phyloP scores from a whole-genome alignment of 257 asterid species.

The Perilla frutescens region DNA sequence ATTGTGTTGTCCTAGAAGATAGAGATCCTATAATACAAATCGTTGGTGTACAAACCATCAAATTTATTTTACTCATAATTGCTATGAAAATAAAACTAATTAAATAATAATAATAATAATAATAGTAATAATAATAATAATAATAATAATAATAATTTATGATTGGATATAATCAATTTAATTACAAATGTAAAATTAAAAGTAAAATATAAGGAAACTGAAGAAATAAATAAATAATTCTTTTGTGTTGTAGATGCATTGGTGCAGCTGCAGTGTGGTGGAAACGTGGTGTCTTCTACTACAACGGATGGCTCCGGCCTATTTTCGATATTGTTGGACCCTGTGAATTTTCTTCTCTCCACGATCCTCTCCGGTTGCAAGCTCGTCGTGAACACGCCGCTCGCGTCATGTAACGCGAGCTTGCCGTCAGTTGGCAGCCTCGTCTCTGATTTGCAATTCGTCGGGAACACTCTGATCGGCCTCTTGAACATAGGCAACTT shows the following conservation, averaged over 20 bases:
- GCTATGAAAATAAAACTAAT: too few relatives aligned
- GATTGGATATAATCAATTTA: too few relatives aligned
- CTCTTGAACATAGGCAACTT: slow-evolving; percentile 39
- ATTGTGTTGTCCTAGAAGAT: too few relatives aligned
- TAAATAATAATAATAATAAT: too few relatives aligned
- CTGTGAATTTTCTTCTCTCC: slow-evolving; percentile 35
- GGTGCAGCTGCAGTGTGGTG: slow-evolving; percentile 57
- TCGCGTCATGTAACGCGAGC: slow-evolving; percentile 49
- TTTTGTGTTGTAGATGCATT: slow-evolving; percentile 42
- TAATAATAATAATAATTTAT: too few relatives aligned
- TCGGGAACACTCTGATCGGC: slow-evolving; percentile 43
- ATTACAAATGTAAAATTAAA: too few relatives aligned
- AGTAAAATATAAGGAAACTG: too few relatives aligned
- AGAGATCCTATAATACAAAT: too few relatives aligned
- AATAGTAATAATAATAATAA: too few relatives aligned
- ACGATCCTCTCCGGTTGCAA: slow-evolving; percentile 43
- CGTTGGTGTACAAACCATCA: too few relatives aligned
- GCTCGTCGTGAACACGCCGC: slow-evolving; percentile 49
- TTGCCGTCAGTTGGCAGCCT: slow-evolving; percentile 48
- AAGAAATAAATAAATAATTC: too few relatives aligned
- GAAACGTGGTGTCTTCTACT: slow-evolving; percentile 45
- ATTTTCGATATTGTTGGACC: slow-evolving; percentile 52
- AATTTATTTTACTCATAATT: too few relatives aligned
- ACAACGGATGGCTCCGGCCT: slow-evolving; percentile 46
- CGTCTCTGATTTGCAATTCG: slow-evolving; percentile 43